Conservation (phyloP, 208 protist genomes). For the Trypanosoma theileri region DNA sequence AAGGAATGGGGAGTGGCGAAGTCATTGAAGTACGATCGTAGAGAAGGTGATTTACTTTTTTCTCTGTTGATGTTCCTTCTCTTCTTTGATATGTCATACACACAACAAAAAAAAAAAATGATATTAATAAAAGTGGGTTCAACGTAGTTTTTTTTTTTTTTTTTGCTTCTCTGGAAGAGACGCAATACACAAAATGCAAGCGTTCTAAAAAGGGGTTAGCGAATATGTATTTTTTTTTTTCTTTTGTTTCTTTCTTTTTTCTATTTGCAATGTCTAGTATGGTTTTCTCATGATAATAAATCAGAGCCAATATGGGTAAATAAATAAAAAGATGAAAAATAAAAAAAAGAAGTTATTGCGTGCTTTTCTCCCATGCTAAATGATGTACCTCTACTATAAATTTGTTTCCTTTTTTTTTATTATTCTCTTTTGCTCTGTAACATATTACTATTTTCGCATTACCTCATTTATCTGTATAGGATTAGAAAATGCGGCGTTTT, state of each 20-base stretch:
- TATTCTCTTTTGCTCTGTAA: not conserved
- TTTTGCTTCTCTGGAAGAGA: too few species aligned
- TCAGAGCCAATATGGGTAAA: too few species aligned
- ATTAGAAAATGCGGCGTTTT: conserved; percentile 4
- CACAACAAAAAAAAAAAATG: too few species aligned
- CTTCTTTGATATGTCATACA: too few species aligned
- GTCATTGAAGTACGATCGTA: conserved; percentile 57
- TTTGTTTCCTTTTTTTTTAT: too few species aligned
- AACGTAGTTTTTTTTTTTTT: too few species aligned
- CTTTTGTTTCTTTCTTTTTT: not conserved
- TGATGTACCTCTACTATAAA: too few species aligned
- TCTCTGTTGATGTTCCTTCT: not conserved
- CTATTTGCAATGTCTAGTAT: not conserved
- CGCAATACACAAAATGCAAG: too few species aligned
- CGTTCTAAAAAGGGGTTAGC: too few species aligned
- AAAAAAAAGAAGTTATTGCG: not conserved
- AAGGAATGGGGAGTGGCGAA: conserved; percentile 92
- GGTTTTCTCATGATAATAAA: conserved; percentile 1
- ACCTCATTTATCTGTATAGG: not conserved
- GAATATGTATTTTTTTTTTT: not conserved
- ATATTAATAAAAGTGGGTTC: too few species aligned
- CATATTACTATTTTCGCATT: not conserved
- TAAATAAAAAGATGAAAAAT: not conserved
- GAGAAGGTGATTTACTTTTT: conserved; percentile 11
- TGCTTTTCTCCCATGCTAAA: too few species aligned